Evolutionary conservation across 192 early-diverging fungal species (phyloP), one percentile per base, ranked within the genome.

Genomic region (Podila epigama): DNA sequence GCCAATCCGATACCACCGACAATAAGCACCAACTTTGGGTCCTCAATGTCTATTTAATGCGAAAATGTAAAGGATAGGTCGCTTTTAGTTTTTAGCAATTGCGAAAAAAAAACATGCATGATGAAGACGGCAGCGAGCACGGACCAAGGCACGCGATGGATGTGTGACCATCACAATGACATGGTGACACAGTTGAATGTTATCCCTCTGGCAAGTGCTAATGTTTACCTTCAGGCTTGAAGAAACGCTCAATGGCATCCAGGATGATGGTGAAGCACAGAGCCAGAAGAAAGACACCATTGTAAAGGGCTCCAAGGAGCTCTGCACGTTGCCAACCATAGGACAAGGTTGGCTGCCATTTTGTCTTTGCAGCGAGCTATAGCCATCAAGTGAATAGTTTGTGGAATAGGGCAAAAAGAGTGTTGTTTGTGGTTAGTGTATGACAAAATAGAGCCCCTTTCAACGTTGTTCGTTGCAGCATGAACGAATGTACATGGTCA

Each of bases 291-390:
- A 95, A 91, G 50, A 96, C 93, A 31, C 93, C 94, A 69, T 97
- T 98, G 42, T 94, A 86, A 3, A 98, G 86, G n/a, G 95, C 96
- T 18, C 95, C 96, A 31, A 98, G 85, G 22, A 96, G 86, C 80
- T 97, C 96, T 4, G 95, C 96, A 39, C 96, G 86, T 80, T 95
- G 93, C 89, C 91, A 92, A 22, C 96, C 96, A 75, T 93, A 97
- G 31, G 93, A 92, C 81, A 92, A 88, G 55, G 88, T 85, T 4
- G 91, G 79, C 15, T 84, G 81, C 57, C 75, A 79, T 66, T 85
- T 79, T 8, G 85, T 88, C 29, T 85, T 84, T 57, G 84, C 82
- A 29, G 92, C 89, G 62, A 93, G 63, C 86, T 89, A 59, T 29
- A 27, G 32, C 52, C 28, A 56, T 61, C 32, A 35, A 56, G n/a